phyloP scores from a whole-genome alignment of 202 grass and related monocot genomes.

The Sporobolus alterniflorus region DNA sequence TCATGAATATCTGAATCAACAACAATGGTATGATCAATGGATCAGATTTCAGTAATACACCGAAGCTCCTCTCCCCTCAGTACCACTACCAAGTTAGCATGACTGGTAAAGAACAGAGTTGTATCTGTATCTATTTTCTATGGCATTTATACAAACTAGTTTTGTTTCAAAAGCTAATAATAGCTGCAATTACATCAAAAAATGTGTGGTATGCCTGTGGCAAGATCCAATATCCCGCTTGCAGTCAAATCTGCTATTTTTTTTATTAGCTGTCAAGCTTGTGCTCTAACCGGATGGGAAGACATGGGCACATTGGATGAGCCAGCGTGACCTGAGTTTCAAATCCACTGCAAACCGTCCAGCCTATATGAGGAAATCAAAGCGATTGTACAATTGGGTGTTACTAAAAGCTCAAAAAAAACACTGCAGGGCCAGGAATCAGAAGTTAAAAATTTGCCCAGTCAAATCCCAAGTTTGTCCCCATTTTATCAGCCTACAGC shows the following conservation, averaged over 20 bases:
- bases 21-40: neutral
- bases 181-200: neutral
- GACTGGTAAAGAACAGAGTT: neutral
- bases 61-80: neutral
- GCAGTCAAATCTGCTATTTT: neutral
- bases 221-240: neutral
- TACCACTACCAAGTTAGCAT: neutral
- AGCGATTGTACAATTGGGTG: neutral
- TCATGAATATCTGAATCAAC: neutral
- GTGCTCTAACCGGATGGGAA: neutral
- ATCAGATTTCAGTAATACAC: neutral
- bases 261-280: neutral
- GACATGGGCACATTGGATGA: neutral
- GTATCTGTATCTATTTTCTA: neutral
- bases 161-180: neutral
- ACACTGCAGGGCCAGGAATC: neutral
- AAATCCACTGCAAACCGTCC: neutral
- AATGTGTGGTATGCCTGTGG: neutral
- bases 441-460: neutral
- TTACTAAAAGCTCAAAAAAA: neutral
- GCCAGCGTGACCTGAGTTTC: neutral
- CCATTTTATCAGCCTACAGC: neutral
- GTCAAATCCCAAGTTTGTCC: constrained; percentile 5
- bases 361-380: neutral
- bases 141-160: neutral